Conservation (phyloP, 345 rosid genomes). For the Ailanthus altissimus region DNA sequence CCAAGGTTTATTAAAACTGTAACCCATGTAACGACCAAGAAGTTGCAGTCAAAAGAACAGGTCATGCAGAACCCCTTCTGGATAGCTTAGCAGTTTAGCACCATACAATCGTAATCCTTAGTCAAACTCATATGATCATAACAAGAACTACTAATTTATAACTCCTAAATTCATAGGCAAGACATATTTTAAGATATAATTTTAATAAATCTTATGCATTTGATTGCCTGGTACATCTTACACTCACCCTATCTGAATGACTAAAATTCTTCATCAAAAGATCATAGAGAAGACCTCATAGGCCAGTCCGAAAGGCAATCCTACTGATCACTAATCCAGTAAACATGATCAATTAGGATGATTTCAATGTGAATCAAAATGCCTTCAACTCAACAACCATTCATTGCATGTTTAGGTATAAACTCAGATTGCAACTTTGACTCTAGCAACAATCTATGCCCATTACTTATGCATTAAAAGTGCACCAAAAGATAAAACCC, state of each 20-base stretch:
- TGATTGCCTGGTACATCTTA: too few species aligned
- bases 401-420: neutral
- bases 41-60: too few species aligned
- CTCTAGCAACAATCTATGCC: constrained; percentile 6
- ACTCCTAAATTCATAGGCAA: neutral
- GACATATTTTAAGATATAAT: neutral
- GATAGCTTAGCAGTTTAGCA: too few species aligned
- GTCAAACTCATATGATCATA: too few species aligned
- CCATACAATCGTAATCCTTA: too few species aligned
- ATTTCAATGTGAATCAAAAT: neutral
- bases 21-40: too few species aligned
- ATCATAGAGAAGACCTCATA: neutral
- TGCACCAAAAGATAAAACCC: neutral
- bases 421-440: neutral
- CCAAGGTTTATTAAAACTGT: too few species aligned
- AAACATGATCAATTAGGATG: neutral
- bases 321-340: neutral
- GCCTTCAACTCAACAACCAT: neutral
- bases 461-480: neutral
- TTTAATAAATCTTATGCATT: neutral
- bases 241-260: neutral
- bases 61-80: too few species aligned
- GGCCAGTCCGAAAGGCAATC: neutral
- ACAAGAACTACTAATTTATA: neutral
- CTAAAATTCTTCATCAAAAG: neutral